A percentile compares a stretch with the other conserved stretches of the same genome.
These are phyloP conservation scores for Fraxinus cuspidata DNA, from an alignment of 257 asterid genomes.

Conservation along the genomic window DNA sequence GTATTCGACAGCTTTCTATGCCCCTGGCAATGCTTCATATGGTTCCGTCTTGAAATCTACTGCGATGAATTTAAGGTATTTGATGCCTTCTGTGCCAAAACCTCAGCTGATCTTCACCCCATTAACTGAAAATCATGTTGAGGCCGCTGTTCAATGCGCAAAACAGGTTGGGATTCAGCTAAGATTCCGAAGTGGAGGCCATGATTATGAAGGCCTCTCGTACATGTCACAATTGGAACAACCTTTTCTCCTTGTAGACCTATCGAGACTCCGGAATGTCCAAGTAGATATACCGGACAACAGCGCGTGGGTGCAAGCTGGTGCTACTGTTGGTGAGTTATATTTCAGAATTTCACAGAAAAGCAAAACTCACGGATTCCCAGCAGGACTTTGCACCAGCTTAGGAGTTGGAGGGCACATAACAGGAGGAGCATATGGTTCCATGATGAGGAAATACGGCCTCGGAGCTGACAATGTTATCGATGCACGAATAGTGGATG, in stretches of 20 bases:
- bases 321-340: conserved; percentile 44
- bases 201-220: conserved; percentile 43
- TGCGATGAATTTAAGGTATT: conserved; percentile 44
- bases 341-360: conserved; percentile 38
- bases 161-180: conserved; percentile 26
- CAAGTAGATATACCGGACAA: conserved; percentile 27
- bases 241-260: conserved; percentile 40
- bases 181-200: conserved; percentile 46
- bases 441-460: conserved; percentile 63
- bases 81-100: conserved; percentile 35
- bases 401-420: conserved; percentile 65
- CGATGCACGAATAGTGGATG: conserved; percentile 56
- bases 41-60: conserved; percentile 37
- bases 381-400: conserved; percentile 57
- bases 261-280: conserved; percentile 33
- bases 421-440: conserved; percentile 62
- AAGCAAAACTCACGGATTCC: conserved; percentile 43
- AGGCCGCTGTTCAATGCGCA: conserved; percentile 40
- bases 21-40: conserved; percentile 40
- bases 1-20: conserved; percentile 35
- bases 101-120: conserved; percentile 52
- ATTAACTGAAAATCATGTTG: conserved; percentile 39
- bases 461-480: conserved; percentile 60
- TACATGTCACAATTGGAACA: conserved; percentile 29
- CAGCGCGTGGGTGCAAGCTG: conserved; percentile 46